Evolutionary conservation across 2,329 filamentous ascomycete genomes (phyloP).

Genomic region (Paraconiothyrium brasiliense): DNA sequence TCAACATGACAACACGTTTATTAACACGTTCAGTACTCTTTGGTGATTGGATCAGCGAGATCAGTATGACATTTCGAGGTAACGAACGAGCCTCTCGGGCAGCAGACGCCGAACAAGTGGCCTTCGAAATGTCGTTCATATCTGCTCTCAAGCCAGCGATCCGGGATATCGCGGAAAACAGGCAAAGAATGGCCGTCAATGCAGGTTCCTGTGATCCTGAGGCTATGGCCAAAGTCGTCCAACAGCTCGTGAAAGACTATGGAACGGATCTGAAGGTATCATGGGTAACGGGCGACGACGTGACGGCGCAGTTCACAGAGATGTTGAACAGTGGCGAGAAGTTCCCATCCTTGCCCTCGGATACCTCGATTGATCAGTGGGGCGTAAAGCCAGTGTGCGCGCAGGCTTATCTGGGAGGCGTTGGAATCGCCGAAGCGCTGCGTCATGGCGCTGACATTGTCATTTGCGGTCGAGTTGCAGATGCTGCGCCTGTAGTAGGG

Average conservation of each 20-base stretch:
- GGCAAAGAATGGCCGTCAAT: slow-evolving; percentile 60
- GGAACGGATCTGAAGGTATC: slow-evolving; percentile 32
- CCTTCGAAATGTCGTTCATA: slow-evolving; percentile 24
- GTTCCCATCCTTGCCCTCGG: slow-evolving; percentile 19
- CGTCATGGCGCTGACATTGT: slow-evolving; percentile 36
- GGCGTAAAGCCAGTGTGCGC: slow-evolving; percentile 35
- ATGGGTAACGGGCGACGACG: slow-evolving; percentile 31
- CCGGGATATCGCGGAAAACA: slow-evolving; percentile 29
- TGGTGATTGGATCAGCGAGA: slow-evolving; percentile 59
- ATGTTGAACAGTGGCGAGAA: slow-evolving; percentile 10
- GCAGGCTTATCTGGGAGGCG: slow-evolving; percentile 17
- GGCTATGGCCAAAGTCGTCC: slow-evolving; percentile 34
- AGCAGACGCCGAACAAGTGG: slow-evolving; percentile 15
- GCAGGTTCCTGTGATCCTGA: slow-evolving; percentile 64
- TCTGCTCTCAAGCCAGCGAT: slow-evolving; percentile 28
- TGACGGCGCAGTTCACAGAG: slow-evolving; percentile 1
- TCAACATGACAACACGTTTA: neutral
- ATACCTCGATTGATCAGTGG: slow-evolving; percentile 22
- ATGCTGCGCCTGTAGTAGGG: slow-evolving; percentile 54
- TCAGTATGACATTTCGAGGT: slow-evolving; percentile 59
- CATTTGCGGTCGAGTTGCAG: slow-evolving; percentile 35
- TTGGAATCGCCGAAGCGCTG: slow-evolving; percentile 32
- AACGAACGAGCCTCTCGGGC: slow-evolving; percentile 20
- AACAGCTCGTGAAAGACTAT: slow-evolving; percentile 22
- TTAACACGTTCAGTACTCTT: slow-evolving; percentile 48